These are phyloP conservation scores for Microbotryum lychnidis-dioicae DNA, from an alignment of 1,284 basidiomycete genomes.

Conservation along the genomic window DNA sequence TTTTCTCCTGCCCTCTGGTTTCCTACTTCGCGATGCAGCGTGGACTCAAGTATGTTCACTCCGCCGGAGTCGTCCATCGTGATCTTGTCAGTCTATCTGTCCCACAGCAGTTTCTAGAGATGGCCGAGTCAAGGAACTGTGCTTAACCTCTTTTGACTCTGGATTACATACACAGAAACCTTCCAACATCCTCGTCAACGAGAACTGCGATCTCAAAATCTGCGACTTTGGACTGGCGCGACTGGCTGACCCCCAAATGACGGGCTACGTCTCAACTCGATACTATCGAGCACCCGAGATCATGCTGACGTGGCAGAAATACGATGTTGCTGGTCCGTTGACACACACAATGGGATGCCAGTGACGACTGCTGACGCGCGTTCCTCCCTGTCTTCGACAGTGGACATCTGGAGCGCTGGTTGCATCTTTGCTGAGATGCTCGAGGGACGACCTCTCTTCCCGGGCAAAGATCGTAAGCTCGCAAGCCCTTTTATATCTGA, in stretches of 20 bases:
- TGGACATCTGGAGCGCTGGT: constrained; percentile 98
- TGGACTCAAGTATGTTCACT: constrained; percentile 98
- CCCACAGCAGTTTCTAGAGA: not conserved
- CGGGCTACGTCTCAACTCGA: constrained; percentile 96
- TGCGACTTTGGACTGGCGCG: constrained; percentile 98
- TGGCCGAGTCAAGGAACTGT: too few relatives aligned
- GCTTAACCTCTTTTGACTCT: not conserved
- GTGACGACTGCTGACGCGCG: constrained; percentile 20
- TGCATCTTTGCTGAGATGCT: constrained; percentile 99
- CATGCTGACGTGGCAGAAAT: constrained; percentile 99
- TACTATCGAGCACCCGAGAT: constrained; percentile 99
- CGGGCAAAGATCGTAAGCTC: constrained; percentile 79
- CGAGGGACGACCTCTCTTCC: constrained; percentile 96
- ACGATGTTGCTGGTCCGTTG: constrained; percentile 73
- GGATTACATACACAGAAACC: constrained; percentile 64
- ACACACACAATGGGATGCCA: constrained; percentile 31
- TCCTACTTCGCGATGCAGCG: constrained; percentile 49
- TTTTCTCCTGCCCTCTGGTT: not conserved
- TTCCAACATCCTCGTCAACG: constrained; percentile 98
- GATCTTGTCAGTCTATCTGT: constrained; percentile 59
- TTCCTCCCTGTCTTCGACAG: constrained; percentile 38
- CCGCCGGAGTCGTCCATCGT: constrained; percentile 95
- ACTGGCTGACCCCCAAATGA: constrained; percentile 95
- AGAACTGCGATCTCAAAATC: constrained; percentile 99
- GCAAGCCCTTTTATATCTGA: not conserved